A percentile compares a stretch with the other conserved stretches of the same genome.
Evolutionary conservation across 2,329 filamentous ascomycete species (phyloP).

Genomic region (Aspergillus pseudoviridinutans): DNA sequence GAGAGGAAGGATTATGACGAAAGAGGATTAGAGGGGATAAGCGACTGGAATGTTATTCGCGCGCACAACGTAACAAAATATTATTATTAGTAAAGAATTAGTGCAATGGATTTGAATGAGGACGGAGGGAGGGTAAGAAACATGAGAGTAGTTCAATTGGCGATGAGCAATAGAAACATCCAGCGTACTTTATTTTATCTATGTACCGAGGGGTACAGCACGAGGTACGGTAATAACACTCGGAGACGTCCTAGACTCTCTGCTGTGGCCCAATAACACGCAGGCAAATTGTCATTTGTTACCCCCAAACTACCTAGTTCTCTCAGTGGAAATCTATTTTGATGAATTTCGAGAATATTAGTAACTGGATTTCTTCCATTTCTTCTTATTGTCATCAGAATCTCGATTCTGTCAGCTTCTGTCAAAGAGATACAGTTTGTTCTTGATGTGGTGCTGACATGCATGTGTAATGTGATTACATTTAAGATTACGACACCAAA

Average conservation of each 20-base stretch:
- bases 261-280: not conserved
- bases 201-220: too few species aligned
- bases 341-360: not conserved
- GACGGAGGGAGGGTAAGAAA: not conserved
- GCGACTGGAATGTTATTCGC: not conserved
- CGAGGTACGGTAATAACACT: not conserved
- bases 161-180: not conserved
- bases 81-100: not conserved
- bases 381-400: not conserved
- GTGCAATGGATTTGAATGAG: not conserved
- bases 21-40: not conserved
- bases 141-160: not conserved
- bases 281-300: not conserved
- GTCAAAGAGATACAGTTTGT: not conserved
- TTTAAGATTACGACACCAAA: not conserved
- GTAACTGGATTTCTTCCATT: not conserved
- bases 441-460: not conserved
- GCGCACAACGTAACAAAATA: not conserved
- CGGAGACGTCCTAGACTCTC: too few species aligned
- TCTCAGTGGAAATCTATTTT: not conserved
- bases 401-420: not conserved
- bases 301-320: not conserved
- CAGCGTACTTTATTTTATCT: not conserved
- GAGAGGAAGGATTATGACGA: conserved; percentile 7
- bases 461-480: not conserved